phyloP scores from a whole-genome alignment of 352 stramenopile genomes.

The Globisporangium nagaii region DNA sequence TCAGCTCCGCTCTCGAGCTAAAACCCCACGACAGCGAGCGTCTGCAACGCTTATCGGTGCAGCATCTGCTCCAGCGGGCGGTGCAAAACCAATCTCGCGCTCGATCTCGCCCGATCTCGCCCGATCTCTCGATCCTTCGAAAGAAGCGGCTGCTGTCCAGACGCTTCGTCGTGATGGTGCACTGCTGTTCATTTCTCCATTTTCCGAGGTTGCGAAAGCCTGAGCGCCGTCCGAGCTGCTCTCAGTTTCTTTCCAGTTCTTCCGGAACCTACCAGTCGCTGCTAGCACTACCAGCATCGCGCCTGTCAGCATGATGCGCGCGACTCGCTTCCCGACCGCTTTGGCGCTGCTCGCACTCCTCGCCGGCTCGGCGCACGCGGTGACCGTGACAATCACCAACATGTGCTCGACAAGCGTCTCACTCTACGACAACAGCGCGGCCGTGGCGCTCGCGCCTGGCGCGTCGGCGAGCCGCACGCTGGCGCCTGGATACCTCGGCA shows the following conservation, averaged over 20 bases:
- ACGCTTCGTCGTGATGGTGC: background rate
- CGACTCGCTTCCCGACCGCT: background rate
- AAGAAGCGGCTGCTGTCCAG: background rate
- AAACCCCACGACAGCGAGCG: too few species aligned
- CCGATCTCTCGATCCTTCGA: background rate
- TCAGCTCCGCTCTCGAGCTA: background rate
- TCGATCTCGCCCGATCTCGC: background rate
- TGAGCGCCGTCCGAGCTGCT: background rate
- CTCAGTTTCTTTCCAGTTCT: background rate
- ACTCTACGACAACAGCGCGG: slow-evolving; percentile 56
- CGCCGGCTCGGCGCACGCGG: slow-evolving; percentile 11
- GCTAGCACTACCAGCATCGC: background rate
- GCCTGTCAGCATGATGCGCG: background rate
- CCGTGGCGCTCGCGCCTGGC: slow-evolving; percentile 27
- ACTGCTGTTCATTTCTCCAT: background rate
- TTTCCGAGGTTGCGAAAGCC: background rate
- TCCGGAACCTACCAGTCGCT: background rate
- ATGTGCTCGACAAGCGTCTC: slow-evolving; percentile 38
- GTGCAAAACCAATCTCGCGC: background rate
- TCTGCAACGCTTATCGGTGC: background rate
- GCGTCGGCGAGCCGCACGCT: slow-evolving; percentile 33
- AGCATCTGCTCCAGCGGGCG: background rate
- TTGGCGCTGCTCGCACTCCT: background rate
- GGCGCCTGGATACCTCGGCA: slow-evolving; percentile 34
- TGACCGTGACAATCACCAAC: slow-evolving; percentile 37